Evolutionary conservation across 2,329 filamentous ascomycete genomes (phyloP), one percentile per base, ranked within the genome.

Genomic region (Macroventuria anomochaeta): DNA sequence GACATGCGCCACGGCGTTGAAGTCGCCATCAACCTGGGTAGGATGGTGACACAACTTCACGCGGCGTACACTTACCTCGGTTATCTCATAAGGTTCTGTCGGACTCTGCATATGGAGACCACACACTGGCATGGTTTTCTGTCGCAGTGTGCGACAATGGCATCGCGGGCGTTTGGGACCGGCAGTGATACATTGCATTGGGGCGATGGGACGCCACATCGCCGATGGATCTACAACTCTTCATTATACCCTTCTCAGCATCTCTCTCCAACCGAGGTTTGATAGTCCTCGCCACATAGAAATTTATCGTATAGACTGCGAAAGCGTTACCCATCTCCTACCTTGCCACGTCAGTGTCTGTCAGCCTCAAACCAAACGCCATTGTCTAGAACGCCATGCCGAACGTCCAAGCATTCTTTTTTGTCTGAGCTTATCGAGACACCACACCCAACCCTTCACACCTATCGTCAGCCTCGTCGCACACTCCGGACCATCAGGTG

Each of bases 191-290:
- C 44, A 53, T 43, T 49, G 51, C 51, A 54, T 44, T 49, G 26
- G 25, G 39, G 44, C 39, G 29, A 25, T 31, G 26, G 51, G 44
- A 48, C 51, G 39, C 29, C 28, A 49, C 51, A 33, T 44, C 43
- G 32, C 43, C 21, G 31, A 46, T 32, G 49, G 49, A 47, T 53
- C 42, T 53, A 32, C 50, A 43, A 11, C 18, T 53, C 43, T 47
- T 53, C 51, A 49, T 49, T 54, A 54, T 54, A 54, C 51, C 51
- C 51, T 42, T 46, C 21, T 17, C 31, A 49, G 51, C 44, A 40
- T 49, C n/a, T 25, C 29, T 41, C 18, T 44, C 23, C 11, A 36
- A 23, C 31, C 34, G 44, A 49, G 44, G 51, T 17, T 33, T 29
- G 28, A 36, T 26, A 29, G 23, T 39, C 51, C 39, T 46, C 29